Percentiles rank a stretch among this genome's conserved stretches.
Conservation (phyloP, 257 asterid species). For the Coffea canephora region DNA sequence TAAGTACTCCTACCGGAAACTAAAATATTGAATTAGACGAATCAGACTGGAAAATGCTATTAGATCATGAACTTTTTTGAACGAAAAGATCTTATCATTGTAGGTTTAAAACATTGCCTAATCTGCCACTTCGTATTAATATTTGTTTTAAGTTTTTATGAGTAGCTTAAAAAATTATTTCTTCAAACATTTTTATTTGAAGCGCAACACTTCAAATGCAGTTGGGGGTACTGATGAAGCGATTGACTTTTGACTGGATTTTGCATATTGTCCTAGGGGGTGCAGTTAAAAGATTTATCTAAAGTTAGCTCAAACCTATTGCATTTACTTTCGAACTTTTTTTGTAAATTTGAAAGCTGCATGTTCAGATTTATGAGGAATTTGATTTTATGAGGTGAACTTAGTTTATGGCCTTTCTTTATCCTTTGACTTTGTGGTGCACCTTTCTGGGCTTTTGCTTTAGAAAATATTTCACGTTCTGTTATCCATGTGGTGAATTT, state of each 20-base stretch:
- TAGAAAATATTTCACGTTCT: neutral
- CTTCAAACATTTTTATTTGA: neutral
- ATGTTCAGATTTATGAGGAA: neutral
- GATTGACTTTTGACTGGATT: neutral
- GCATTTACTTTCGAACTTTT: neutral
- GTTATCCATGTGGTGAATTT: neutral
- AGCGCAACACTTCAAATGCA: neutral
- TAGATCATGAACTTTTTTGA: neutral
- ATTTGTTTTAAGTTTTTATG: neutral
- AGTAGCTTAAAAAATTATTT: too few relatives aligned
- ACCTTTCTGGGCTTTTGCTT: neutral
- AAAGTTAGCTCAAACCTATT: neutral
- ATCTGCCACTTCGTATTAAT: neutral
- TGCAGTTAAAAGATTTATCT: neutral
- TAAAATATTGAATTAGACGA: neutral
- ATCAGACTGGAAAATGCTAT: neutral
- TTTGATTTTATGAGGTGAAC: neutral
- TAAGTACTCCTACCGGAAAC: neutral
- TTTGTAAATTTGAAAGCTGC: neutral
- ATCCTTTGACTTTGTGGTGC: neutral
- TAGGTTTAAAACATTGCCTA: neutral
- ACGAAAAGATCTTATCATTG: neutral
- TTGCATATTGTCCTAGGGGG: neutral
- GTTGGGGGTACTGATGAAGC: neutral
- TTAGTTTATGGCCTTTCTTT: neutral